Evolutionary conservation across 108 stramenopile species (phyloP), one percentile per base, ranked within the genome.

Genomic region (Nannochloropsis oceanica): DNA sequence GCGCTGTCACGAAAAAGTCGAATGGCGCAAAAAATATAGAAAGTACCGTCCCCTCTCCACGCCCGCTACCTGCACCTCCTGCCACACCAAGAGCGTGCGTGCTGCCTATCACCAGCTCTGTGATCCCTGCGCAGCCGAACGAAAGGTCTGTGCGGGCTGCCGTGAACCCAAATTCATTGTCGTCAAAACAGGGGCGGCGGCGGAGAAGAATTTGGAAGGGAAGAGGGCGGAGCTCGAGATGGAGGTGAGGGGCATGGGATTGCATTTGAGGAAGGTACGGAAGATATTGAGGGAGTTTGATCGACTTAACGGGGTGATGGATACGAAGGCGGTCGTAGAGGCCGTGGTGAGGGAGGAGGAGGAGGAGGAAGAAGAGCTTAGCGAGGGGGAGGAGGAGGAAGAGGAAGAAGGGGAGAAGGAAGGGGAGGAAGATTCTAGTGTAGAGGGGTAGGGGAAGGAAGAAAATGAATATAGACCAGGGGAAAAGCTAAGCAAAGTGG

Each of bases 1-100:
- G 25, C 85, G 95, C 12, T 97, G 97, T 86, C 88, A 94, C 46
- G 96, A 97, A 12, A 96, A 97, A 92, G 94, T 91, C 22, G 90
- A 91, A 80, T 91, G 90, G 90, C 81, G 89, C 20, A 91, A 91
- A 85, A 87, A 88, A 42, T 91, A 91, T 43, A 43, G 90, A 10
- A 91, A 91, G 81, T 91, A 91, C 85, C 84, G 79, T 24, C 90
- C 89, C 27, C 87, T 91, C 14, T 81, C 84, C 18, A 87, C 89
- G 80, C 90, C 90, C 13, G 87, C 89, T 8, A 90, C 44, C 25
- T 91, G 90, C 87, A 85, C 81, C 59, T 85, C 79, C 86, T 91
- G 90, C 84, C 85, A 89, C 43, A 27, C 88, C 43, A 87, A 87
- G 85, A 85, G 84, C 13, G 85, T 91, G 27, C 59, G 82, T 44